Evolutionary conservation across 148 eudicot species (phyloP).

Genomic region (Diospyros lotus): DNA sequence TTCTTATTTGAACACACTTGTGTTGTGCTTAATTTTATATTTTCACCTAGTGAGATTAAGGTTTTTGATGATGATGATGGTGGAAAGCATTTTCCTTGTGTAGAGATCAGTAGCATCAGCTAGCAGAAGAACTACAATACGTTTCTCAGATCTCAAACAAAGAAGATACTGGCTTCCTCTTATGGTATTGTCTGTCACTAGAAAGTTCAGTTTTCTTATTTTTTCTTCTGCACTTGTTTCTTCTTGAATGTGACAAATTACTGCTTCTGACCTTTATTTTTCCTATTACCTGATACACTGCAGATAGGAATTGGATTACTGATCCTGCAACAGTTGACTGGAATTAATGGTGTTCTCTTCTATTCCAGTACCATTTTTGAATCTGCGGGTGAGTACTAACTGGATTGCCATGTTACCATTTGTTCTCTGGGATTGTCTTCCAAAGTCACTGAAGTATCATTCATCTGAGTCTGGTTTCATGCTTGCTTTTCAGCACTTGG

Average conservation of each 20-base stretch:
- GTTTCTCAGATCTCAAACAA: slow-evolving; percentile 68
- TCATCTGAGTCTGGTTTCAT: background rate
- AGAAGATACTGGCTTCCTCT: slow-evolving; percentile 95
- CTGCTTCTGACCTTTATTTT: background rate
- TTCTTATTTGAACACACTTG: background rate
- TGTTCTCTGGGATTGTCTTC: background rate
- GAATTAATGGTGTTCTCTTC: slow-evolving; percentile 87
- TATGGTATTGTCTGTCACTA: slow-evolving; percentile 46
- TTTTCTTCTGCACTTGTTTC: background rate
- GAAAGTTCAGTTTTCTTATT: slow-evolving; percentile 5
- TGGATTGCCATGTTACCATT: background rate
- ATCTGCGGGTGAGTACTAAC: slow-evolving; percentile 62
- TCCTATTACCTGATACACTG: slow-evolving; percentile 16
- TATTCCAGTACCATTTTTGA: slow-evolving; percentile 82
- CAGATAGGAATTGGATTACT: slow-evolving; percentile 93
- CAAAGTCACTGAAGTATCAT: background rate
- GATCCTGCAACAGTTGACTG: slow-evolving; percentile 77
- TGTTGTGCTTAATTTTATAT: no score
- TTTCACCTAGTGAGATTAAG: no score
- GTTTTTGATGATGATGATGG: no score
- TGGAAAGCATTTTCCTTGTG: slow-evolving; percentile 14
- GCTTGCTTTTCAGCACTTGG: slow-evolving; percentile 4
- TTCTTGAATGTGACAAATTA: background rate
- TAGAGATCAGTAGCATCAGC: slow-evolving; percentile 85
- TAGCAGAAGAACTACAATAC: slow-evolving; percentile 67